These are phyloP conservation scores for Arthroderma sp. DNA, from an alignment of 2,329 filamentous ascomycete species.

Conservation along the genomic window DNA sequence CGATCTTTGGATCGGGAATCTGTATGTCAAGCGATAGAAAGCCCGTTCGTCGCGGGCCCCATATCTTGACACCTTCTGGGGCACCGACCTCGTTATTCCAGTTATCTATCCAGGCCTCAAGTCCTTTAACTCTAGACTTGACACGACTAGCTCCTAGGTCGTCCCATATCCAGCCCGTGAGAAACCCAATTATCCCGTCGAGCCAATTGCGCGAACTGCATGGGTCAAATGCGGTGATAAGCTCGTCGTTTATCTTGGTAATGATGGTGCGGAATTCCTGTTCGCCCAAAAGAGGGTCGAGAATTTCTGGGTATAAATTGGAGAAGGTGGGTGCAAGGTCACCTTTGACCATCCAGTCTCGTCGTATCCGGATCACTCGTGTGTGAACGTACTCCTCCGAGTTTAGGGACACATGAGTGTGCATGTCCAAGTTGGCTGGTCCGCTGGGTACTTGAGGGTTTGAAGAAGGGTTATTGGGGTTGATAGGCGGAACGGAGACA, in stretches of 20 bases:
- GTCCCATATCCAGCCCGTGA: constrained; percentile 93
- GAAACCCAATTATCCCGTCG: constrained; percentile 64
- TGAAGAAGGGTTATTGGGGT: constrained; percentile 8
- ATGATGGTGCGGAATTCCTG: constrained; percentile 75
- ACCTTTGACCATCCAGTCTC: constrained; percentile 83
- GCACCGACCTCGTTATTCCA: constrained; percentile 64
- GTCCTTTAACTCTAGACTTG: constrained; percentile 55
- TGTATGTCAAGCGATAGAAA: constrained; percentile 58
- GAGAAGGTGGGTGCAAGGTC: constrained; percentile 88
- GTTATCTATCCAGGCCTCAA: constrained; percentile 72
- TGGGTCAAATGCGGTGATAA: constrained; percentile 69
- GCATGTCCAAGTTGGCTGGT: constrained; percentile 58
- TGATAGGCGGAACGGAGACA: constrained; percentile 25
- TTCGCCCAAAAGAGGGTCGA: constrained; percentile 75
- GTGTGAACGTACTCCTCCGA: constrained; percentile 66
- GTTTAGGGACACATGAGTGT: constrained; percentile 72
- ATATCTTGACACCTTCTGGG: constrained; percentile 56
- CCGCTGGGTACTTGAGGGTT: constrained; percentile 15
- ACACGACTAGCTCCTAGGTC: constrained; percentile 66
- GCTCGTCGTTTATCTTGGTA: constrained; percentile 65
- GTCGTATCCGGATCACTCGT: constrained; percentile 77
- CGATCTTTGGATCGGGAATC: constrained; percentile 40
- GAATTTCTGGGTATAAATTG: constrained; percentile 89
- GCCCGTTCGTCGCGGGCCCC: constrained; percentile 67
- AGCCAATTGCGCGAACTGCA: constrained; percentile 64